phyloP scores from a whole-genome alignment of 2,329 filamentous ascomycete genomes.

The Phialophora tarda region DNA sequence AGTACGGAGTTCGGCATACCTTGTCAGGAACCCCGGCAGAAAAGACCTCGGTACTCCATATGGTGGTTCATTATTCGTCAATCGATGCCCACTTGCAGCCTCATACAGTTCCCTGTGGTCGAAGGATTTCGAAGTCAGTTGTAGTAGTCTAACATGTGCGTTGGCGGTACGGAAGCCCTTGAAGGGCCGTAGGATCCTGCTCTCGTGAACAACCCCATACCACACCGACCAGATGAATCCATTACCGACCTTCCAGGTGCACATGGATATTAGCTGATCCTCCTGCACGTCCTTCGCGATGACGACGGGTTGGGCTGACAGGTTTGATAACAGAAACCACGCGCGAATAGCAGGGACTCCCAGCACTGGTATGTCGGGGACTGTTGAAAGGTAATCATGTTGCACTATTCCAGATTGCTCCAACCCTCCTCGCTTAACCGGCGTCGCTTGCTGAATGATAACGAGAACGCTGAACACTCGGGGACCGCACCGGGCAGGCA shows the following conservation, averaged over 20 bases:
- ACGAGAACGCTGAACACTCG: background rate
- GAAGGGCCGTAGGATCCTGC: background rate
- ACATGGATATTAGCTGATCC: background rate
- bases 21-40: background rate
- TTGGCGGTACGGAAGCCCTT: background rate
- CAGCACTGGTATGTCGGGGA: background rate
- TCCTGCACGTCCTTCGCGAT: background rate
- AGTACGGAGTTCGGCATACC: background rate
- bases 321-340: background rate
- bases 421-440: background rate
- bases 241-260: background rate
- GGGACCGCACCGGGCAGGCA: background rate
- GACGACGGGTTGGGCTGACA: background rate
- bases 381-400: background rate
- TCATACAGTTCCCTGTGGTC: background rate
- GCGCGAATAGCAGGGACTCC: background rate
- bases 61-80: background rate
- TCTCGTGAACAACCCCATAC: background rate
- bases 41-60: background rate
- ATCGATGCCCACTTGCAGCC: background rate
- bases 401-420: slow-evolving; percentile 2
- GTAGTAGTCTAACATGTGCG: background rate
- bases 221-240: background rate
- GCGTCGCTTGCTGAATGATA: background rate
- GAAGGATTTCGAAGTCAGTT: background rate